phyloP scores from a whole-genome alignment of 257 asterid genomes.

The Phtheirospermum japonicum region DNA sequence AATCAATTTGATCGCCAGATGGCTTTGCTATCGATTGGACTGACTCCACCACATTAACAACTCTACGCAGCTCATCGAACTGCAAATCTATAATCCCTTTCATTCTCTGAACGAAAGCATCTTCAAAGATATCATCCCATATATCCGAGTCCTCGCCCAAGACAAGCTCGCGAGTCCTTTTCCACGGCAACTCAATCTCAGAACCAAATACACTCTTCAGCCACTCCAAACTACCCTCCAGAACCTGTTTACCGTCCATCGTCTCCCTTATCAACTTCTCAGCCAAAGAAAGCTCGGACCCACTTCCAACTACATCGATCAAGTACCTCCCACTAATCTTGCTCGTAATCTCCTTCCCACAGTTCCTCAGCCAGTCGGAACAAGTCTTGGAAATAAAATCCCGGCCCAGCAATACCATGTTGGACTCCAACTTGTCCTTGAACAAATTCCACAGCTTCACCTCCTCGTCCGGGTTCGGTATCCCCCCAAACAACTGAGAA shows the following conservation, averaged over 20 bases:
- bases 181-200: slow-evolving; percentile 97
- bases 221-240: slow-evolving; percentile 98
- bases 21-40: slow-evolving; percentile 51
- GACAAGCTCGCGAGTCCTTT: slow-evolving; percentile 88
- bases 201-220: slow-evolving; percentile 97
- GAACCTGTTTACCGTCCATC: slow-evolving; percentile 82
- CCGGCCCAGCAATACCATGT: slow-evolving; percentile 64
- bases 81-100: slow-evolving; percentile 65
- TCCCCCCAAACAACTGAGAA: slow-evolving; percentile 97
- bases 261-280: slow-evolving; percentile 91
- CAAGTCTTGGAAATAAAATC: slow-evolving; percentile 74
- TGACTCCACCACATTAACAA: slow-evolving; percentile 65
- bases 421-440: slow-evolving; percentile 75
- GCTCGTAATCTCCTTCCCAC: slow-evolving; percentile 86
- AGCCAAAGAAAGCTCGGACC: slow-evolving; percentile 86
- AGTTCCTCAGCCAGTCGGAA: slow-evolving; percentile 92
- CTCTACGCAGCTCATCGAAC: slow-evolving; percentile 65
- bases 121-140: slow-evolving; percentile 96
- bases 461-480: slow-evolving; percentile 94
- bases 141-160: slow-evolving; percentile 93
- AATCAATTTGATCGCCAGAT: slow-evolving; percentile 50
- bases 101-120: slow-evolving; percentile 94
- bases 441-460: slow-evolving; percentile 83
- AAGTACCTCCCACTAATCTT: slow-evolving; percentile 66
- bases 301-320: slow-evolving; percentile 80